Evolutionary conservation across 2,329 filamentous ascomycete species (phyloP).

Genomic region (Ophiostoma sp.): DNA sequence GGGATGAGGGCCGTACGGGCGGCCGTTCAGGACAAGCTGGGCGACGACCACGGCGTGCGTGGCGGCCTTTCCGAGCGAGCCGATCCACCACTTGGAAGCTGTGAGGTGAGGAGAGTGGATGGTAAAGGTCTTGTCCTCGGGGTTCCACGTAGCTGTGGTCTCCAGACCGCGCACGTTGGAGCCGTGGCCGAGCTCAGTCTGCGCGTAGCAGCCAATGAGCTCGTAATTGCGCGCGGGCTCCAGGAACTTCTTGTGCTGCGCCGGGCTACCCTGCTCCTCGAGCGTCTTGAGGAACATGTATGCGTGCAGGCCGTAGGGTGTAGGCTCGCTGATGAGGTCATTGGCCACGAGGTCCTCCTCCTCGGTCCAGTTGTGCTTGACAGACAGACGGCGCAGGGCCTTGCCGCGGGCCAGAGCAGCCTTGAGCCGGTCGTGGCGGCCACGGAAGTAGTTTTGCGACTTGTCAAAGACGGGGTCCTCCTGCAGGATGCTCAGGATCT

Average conservation of each 20-base stretch:
- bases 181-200: conserved; percentile 75
- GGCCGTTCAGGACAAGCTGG: conserved; percentile 64
- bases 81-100: conserved; percentile 81
- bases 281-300: conserved; percentile 52
- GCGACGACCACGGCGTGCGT: conserved; percentile 77
- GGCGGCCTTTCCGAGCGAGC: conserved; percentile 67
- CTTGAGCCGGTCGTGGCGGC: conserved; percentile 63
- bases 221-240: conserved; percentile 64
- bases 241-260: conserved; percentile 69
- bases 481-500: conserved; percentile 59
- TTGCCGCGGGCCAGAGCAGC: conserved; percentile 66
- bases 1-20: conserved; percentile 67
- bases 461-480: conserved; percentile 70
- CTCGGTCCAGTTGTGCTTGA: conserved; percentile 60
- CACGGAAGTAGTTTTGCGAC: conserved; percentile 69
- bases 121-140: conserved; percentile 67
- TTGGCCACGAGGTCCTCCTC: conserved; percentile 62
- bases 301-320: conserved; percentile 65
- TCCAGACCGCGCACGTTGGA: conserved; percentile 70
- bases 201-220: conserved; percentile 73
- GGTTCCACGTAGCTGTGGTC: conserved; percentile 68
- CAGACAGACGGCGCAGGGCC: conserved; percentile 59
- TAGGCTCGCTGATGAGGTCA: conserved; percentile 66
- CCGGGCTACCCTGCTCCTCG: conserved; percentile 64
- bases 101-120: conserved; percentile 70